Conservation (phyloP, 331 rosid genomes). For the Phaseolus coccineus region DNA sequence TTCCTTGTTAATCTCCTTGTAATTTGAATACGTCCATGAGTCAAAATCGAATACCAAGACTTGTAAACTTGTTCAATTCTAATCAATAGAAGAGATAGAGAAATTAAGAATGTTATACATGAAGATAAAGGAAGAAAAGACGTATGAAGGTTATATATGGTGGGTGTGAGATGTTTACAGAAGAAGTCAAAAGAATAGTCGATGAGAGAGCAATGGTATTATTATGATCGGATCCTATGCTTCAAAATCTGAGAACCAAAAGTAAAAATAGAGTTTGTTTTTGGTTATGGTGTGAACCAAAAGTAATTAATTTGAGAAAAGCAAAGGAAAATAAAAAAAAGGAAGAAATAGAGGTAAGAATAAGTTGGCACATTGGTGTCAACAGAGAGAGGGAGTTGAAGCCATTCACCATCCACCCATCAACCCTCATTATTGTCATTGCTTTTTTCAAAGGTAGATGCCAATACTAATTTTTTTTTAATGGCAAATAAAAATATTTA, state of each 20-base stretch:
- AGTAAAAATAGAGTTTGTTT: background rate
- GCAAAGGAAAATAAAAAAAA: background rate
- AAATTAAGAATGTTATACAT: too few relatives aligned
- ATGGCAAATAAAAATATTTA: background rate
- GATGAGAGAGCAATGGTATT: too few relatives aligned
- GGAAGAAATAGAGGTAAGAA: background rate
- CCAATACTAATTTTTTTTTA: background rate
- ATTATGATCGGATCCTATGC: background rate
- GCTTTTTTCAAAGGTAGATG: conserved; percentile 28
- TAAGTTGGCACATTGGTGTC: conserved; percentile 47
- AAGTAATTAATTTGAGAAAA: conserved; percentile 19
- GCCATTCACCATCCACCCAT: conserved; percentile 34
- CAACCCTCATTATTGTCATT: conserved; percentile 21
- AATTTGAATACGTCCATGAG: too few relatives aligned
- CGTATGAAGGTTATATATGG: too few relatives aligned
- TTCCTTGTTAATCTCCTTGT: too few relatives aligned
- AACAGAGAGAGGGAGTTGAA: conserved; percentile 32
- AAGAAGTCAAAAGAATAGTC: conserved; percentile 21
- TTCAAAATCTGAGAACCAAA: background rate
- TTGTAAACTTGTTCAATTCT: too few relatives aligned
- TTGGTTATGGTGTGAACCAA: background rate
- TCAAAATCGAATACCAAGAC: too few relatives aligned
- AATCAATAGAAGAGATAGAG: too few relatives aligned
- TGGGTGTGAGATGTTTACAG: background rate
- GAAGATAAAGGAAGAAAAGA: background rate